phyloP scores from a whole-genome alignment of 257 asterid species.

The Solanum megistacrolobum region DNA sequence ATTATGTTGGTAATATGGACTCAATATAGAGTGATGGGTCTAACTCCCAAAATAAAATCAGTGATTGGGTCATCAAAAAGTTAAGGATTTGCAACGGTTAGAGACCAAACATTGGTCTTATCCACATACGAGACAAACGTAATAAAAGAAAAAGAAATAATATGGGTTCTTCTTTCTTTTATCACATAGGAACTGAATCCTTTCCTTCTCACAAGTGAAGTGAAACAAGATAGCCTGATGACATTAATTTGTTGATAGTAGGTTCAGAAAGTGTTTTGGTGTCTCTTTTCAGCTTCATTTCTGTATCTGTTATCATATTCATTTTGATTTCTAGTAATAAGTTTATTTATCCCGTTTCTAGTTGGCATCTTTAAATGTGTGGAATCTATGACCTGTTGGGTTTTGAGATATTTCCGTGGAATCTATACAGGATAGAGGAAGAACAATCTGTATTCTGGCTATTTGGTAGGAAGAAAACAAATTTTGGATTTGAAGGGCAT shows the following conservation, averaged over 20 bases:
- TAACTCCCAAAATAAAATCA: not conserved
- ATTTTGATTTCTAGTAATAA: not conserved
- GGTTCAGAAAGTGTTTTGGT: not conserved
- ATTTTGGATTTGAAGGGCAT: slow-evolving; percentile 22
- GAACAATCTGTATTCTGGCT: not conserved
- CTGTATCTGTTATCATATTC: not conserved
- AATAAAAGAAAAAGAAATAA: not conserved
- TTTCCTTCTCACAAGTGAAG: not conserved
- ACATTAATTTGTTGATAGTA: not conserved
- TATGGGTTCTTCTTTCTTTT: not conserved
- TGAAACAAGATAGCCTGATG: not conserved
- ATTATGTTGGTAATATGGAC: not conserved
- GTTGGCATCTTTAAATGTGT: not conserved
- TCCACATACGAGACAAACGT: not conserved
- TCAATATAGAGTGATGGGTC: not conserved
- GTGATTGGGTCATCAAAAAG: not conserved
- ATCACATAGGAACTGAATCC: not conserved
- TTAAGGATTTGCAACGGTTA: not conserved
- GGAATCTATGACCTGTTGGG: not conserved
- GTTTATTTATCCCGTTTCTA: not conserved
- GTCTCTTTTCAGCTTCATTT: not conserved
- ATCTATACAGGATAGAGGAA: not conserved
- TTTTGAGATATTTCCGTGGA: not conserved
- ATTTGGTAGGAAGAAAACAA: not conserved
- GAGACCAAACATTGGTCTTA: not conserved